Evolutionary conservation across 345 rosid species (phyloP), one percentile per base, ranked within the genome.

Genomic region (Eucalyptus caleyi): DNA sequence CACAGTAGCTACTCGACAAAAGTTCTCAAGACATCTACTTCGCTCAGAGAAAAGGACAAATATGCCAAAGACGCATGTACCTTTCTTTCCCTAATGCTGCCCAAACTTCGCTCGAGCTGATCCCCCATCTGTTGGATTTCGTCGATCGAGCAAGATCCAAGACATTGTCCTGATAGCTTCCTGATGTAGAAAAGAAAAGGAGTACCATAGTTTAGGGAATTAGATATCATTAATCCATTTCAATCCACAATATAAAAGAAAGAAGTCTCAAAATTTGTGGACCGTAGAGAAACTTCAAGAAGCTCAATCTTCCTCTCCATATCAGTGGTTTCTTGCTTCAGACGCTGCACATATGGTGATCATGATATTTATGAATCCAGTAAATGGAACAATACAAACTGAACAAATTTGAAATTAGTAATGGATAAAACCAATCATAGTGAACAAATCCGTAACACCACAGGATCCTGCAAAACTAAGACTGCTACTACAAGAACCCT

Each of bases 1-100:
- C 32, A 12, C 16, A 60, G 8, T 4, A 7, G 16, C 32, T 60
- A 60, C 69, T 27, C 4, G 32, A 60, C n/a, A 27, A 60, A 60
- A 27, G 16, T 27, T 27, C 69, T 26, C 69, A 60, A 60, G 32
- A 60, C 69, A 27, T 60, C 67, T 27, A 50, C n/a, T 60, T 27
- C 16, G 34, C 69, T 11, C 12, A 60, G 16, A 60, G 32, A 60
- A 27, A 13, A 60, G 69, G 69, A 60, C 69, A 60, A 27, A 12
- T 27, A 27, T 60, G 69, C 32, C 16, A 60, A 60, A 21, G 30
- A 26, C 37, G 32, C 37, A 21, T 44, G n/a, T 91, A 94, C 98
- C 97, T 95, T 95, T 94, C 93, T 94, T 59, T 91, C 91, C 90
- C 97, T 94, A 88, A 94, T 88, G 44, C 47, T 95, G 83, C 69